A percentile compares a stretch with the other conserved stretches of the same genome.
phyloP scores from a whole-genome alignment of 345 rosid species.

The Ceriops tagal region DNA sequence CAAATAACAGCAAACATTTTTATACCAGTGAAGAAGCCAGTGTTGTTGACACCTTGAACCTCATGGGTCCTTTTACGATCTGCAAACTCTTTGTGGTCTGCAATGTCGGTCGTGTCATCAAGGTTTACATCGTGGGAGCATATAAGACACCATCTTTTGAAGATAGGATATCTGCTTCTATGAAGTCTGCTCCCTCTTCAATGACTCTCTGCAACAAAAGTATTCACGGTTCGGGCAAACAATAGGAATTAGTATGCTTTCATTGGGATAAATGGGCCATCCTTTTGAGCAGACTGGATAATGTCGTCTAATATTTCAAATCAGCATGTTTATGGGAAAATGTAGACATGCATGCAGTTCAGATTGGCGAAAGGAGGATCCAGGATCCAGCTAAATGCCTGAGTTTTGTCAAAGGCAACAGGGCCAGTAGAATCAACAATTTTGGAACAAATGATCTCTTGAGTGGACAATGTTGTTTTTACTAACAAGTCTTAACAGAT shows the following conservation, averaged over 20 bases:
- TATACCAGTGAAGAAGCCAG: slow-evolving; percentile 82
- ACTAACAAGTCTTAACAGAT: no score
- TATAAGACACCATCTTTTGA: slow-evolving; percentile 79
- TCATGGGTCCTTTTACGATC: slow-evolving; percentile 76
- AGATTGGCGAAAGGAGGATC: no score
- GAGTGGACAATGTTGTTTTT: no score
- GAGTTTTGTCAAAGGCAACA: no score
- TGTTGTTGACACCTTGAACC: slow-evolving; percentile 67
- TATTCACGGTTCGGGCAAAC: background rate
- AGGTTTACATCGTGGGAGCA: slow-evolving; percentile 81
- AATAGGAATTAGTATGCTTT: background rate
- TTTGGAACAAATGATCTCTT: no score
- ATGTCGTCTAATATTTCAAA: no score
- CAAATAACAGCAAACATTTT: background rate
- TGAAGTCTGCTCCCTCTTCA: slow-evolving; percentile 93
- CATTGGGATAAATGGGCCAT: no score
- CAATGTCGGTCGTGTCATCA: slow-evolving; percentile 69
- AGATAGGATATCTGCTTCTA: slow-evolving; percentile 77
- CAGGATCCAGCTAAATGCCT: no score
- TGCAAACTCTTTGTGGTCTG: slow-evolving; percentile 70
- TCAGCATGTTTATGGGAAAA: no score
- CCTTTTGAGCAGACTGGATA: no score
- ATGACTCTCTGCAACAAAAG: slow-evolving; percentile 69
- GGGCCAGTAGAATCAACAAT: no score
- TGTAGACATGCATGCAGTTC: no score